Percentiles rank a stretch among this genome's conserved stretches.
phyloP scores from a whole-genome alignment of 805 yeast species.

The Candida khao-thaluensis region DNA sequence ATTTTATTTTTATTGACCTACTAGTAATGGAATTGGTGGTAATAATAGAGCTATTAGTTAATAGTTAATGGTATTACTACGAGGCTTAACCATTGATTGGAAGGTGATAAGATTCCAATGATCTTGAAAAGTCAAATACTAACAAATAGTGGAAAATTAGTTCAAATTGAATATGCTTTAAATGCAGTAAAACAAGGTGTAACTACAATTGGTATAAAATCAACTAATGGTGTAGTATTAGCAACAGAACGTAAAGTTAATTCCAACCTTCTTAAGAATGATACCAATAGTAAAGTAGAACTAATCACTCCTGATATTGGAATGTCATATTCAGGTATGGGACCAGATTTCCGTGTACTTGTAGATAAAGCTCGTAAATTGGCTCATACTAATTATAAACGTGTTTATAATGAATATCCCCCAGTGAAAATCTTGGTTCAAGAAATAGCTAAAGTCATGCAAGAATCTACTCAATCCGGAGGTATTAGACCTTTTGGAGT shows the following conservation, averaged over 20 bases:
- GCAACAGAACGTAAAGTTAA: constrained; percentile 94
- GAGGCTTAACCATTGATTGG: too few relatives aligned
- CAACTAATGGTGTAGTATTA: constrained; percentile 92
- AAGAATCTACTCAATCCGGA: constrained; percentile 97
- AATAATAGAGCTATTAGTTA: too few relatives aligned
- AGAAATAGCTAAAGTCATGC: constrained; percentile 95
- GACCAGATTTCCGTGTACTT: constrained; percentile 94
- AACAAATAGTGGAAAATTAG: constrained; percentile 79
- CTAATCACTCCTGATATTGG: constrained; percentile 93
- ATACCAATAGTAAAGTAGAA: constrained; percentile 74
- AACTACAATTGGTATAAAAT: constrained; percentile 88
- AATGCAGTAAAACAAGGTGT: constrained; percentile 98
- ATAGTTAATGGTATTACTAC: too few relatives aligned
- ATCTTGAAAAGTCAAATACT: too few relatives aligned
- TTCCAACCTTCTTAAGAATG: constrained; percentile 73
- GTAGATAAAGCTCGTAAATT: constrained; percentile 92
- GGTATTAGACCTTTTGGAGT: constrained; percentile 99
- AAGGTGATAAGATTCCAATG: too few relatives aligned
- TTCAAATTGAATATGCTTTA: constrained; percentile 95
- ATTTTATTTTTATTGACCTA: too few relatives aligned
- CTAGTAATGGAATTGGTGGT: background rate
- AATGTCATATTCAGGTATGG: constrained; percentile 97
- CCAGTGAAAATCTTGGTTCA: constrained; percentile 92
- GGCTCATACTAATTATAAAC: constrained; percentile 89
- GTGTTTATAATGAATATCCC: constrained; percentile 94